These are phyloP conservation scores for Musa itinerans DNA, from an alignment of 176 grass and related monocot genomes.

Conservation along the genomic window DNA sequence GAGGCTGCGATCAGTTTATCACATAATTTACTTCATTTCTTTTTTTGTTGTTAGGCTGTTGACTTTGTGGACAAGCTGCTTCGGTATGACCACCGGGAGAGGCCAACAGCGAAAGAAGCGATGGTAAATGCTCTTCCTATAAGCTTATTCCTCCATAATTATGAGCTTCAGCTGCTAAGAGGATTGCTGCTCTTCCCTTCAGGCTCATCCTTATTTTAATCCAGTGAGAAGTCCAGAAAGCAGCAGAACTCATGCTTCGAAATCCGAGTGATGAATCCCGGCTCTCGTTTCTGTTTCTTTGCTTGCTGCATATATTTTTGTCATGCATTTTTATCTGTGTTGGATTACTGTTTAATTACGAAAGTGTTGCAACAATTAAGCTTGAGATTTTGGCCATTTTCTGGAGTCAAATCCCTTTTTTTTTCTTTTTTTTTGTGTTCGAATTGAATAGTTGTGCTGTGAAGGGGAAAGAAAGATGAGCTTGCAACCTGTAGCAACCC, in stretches of 20 bases:
- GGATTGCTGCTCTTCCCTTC: neutral
- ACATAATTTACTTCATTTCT: conserved; percentile 3
- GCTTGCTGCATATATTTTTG: no score
- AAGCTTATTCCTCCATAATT: neutral
- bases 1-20: neutral
- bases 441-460: no score
- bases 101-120: conserved; percentile 78
- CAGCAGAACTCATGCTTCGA: neutral
- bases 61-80: conserved; percentile 86
- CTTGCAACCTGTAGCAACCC: no score
- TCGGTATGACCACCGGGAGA: conserved; percentile 76
- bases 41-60: conserved; percentile 34
- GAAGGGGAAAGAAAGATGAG: no score
- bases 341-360: no score
- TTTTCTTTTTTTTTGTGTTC: no score
- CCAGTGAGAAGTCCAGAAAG: conserved; percentile 10
- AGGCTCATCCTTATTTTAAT: conserved; percentile 12
- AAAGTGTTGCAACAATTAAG: no score
- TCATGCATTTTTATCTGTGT: no score
- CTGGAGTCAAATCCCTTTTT: no score
- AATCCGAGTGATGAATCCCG: no score
- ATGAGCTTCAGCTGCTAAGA: neutral
- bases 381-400: no score
- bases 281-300: neutral
- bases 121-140: conserved; percentile 39